Conservation (phyloP, 495 filamentous ascomycete species). For the Aspergillus cavernicola region DNA sequence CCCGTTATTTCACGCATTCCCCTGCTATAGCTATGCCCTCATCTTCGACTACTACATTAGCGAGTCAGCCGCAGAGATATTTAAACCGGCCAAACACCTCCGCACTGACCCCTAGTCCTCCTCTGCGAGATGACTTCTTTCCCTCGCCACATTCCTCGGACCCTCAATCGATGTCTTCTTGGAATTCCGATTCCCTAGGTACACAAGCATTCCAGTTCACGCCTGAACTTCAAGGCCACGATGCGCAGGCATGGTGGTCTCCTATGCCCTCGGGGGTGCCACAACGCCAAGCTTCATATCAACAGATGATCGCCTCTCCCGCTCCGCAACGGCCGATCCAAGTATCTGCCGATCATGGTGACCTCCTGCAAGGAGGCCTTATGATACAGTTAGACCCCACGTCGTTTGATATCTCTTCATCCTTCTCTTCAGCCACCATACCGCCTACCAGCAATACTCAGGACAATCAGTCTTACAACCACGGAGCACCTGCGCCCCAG, state of each 20-base stretch:
- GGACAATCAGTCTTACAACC: slow-evolving; percentile 17
- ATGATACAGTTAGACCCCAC: slow-evolving; percentile 47
- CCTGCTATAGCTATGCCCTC: slow-evolving; percentile 40
- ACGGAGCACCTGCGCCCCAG: slow-evolving; percentile 22
- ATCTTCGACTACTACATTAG: slow-evolving; percentile 26
- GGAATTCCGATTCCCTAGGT: slow-evolving; percentile 42
- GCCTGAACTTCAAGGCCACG: slow-evolving; percentile 37
- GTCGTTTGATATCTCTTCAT: slow-evolving; percentile 32
- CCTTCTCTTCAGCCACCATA: slow-evolving; percentile 29
- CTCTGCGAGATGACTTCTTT: slow-evolving; percentile 43
- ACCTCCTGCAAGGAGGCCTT: slow-evolving; percentile 42
- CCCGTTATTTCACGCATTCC: slow-evolving; percentile 34
- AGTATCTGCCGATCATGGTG: slow-evolving; percentile 29
- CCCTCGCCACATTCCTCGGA: slow-evolving; percentile 44
- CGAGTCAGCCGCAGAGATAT: slow-evolving; percentile 36
- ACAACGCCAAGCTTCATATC: slow-evolving; percentile 38
- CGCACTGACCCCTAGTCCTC: slow-evolving; percentile 38
- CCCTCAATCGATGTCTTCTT: slow-evolving; percentile 42
- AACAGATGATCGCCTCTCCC: slow-evolving; percentile 32
- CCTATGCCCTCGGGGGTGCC: slow-evolving; percentile 36
- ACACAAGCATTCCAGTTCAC: slow-evolving; percentile 38
- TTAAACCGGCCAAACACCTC: slow-evolving; percentile 33
- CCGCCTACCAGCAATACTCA: slow-evolving; percentile 17
- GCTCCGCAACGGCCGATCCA: slow-evolving; percentile 32
- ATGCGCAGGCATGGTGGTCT: slow-evolving; percentile 43